Evolutionary conservation across 306 rosid genomes (phyloP), one percentile per base, ranked within the genome.

Genomic region (Alnus rubra): DNA sequence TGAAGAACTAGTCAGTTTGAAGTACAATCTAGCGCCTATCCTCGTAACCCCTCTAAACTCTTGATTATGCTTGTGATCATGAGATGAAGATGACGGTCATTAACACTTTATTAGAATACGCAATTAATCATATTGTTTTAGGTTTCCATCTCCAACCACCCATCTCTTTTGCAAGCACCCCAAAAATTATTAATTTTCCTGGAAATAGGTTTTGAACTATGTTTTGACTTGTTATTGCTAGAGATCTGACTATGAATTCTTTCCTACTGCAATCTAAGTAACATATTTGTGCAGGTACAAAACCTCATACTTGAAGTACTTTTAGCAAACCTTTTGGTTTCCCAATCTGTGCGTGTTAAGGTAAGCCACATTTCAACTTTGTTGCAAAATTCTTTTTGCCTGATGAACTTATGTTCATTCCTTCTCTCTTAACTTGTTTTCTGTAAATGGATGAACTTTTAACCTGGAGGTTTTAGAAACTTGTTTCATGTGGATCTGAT

Each of bases 301-400:
- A 95, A 91, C 78, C 92, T 92, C 73, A 53, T 92, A 53, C 97
- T 95, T 37, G 96, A 95, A 84, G 98, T 95, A 77, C 92, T 95
- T 64, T 85, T 76, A 31, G 97, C 90, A 49, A 92, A 90, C 84
- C 93, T 95, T 35, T 35, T 59, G 72, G 87, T 84, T 82, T 89
- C 90, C 78, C 86, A 89, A 73, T 92, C 98, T 23, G 70, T 31
- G 50, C 97, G 98, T 69, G 88, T 84, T 73, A 87, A 60, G 73
- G 97, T 92, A 80, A 85, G 92, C 76, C 81, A 76, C 35, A 35
- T 35, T 79, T n/a, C 39, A 74, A 48, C 50, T 73, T 33, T 86
- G 54, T 81, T 79, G 44, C 77, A 53, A 13, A 37, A 31, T 37
- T 51, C 31, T 37, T 74, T 55, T 63, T 50, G 35, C 19, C n/a